A percentile compares a stretch with the other conserved stretches of the same genome.
Conservation (phyloP, 495 filamentous ascomycete species). For the Daldinia grandis region DNA sequence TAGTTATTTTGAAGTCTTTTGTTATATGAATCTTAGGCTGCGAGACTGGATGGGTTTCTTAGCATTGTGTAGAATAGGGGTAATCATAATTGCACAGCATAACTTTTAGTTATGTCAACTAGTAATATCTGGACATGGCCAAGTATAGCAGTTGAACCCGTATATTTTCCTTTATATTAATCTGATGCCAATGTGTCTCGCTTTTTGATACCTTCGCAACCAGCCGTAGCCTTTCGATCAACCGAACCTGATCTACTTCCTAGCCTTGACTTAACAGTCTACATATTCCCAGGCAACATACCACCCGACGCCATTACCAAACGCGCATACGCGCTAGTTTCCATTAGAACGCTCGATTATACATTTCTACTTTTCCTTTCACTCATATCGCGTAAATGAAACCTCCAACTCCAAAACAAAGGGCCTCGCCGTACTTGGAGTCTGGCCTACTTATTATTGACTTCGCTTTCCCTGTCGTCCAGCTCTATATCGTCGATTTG, state of each 20-base stretch:
- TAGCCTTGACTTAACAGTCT: not conserved
- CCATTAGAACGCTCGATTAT: not conserved
- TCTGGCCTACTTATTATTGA: slow-evolving; percentile 15
- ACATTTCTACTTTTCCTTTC: not conserved
- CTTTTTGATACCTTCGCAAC: not conserved
- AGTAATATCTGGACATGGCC: no score
- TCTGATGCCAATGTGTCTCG: not conserved
- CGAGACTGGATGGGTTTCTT: no score
- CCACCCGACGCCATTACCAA: not conserved
- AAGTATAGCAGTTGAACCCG: not conserved
- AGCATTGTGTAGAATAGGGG: not conserved
- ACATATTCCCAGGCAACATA: not conserved
- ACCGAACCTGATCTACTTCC: not conserved
- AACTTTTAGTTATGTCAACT: no score
- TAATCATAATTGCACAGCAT: not conserved
- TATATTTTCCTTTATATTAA: not conserved
- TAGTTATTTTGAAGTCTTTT: no score
- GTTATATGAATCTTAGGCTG: no score
- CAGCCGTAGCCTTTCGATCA: not conserved
- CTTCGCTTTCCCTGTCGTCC: not conserved
- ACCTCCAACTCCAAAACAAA: not conserved
- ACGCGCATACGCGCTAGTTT: not conserved
- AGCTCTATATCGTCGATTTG: slow-evolving; percentile 28
- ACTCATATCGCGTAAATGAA: not conserved
- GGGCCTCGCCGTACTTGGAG: not conserved